Base-by-base conservation (phyloP, 2,329 filamentous ascomycete genomes). In the Ceratocystis papillata region DNA sequence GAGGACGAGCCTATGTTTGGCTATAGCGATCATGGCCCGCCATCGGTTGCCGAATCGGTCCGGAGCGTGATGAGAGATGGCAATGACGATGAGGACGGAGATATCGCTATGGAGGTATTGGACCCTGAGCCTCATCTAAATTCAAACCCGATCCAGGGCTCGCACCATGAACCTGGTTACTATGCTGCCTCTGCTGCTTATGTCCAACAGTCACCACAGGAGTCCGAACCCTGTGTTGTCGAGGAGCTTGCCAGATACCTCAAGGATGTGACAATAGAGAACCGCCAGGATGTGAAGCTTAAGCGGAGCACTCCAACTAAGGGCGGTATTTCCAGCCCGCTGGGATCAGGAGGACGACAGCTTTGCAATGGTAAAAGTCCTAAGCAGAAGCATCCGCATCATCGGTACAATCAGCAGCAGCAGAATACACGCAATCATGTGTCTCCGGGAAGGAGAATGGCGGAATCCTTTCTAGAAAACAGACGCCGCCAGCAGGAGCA, bases 401-500 rank as follows among this genome's bases (percentile, higher is more conserved):
- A 53, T 12, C 48, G 48, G 3, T 25, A 50, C n/a, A 20, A 8
- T n/a, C 48, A n/a, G 44, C 37, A 59, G 8, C 41, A 53, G 12
- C 65, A 62, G 28, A 53, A 48, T 15, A 15, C 44, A 7, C 25
- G 65, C 8, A 62, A 62, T 22, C 63, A 64, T 8, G 64, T 67
- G 46, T 67, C 66, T 4, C 66, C 66, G 1, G 66, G 63, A 30
- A 48, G 66, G 12, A 50, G 37, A 44, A 67, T 67, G 66, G 66
- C 66, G 5, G 66, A 65, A 44, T 65, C 63, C 1, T 67, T 67
- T 63, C 45, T 67, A 48, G 63, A 67, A 28, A 67, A 65, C 45
- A 41, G 66, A 60, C 48, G 66, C 30, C 63, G 53, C 2, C 63
- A 60, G 41, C 37, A 20, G 37, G n/a, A 55, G 25, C 41, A 17